A percentile compares a stretch with the other conserved stretches of the same genome.
These are phyloP conservation scores for Bipolaris zeicola DNA, from an alignment of 2,329 filamentous ascomycete species.

Conservation along the genomic window DNA sequence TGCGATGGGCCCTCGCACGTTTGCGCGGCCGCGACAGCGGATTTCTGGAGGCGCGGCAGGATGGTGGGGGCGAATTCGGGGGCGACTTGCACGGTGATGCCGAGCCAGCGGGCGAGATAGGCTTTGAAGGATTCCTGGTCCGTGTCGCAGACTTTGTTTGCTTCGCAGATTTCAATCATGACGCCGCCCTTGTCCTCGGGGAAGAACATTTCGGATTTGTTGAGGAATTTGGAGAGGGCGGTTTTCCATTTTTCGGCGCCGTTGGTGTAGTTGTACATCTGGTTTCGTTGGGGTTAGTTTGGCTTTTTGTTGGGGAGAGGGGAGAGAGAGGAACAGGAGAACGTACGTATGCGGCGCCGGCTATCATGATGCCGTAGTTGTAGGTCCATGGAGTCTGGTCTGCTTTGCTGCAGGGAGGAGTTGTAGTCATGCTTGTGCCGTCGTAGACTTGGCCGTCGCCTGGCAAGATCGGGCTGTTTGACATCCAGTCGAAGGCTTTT, in stretches of 20 bases:
- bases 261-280: constrained; percentile 51
- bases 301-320: not conserved
- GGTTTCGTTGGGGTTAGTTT: not conserved
- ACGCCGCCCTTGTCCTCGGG: constrained; percentile 40
- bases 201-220: constrained; percentile 48
- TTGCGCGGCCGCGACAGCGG: constrained; percentile 60
- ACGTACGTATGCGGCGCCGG: constrained; percentile 41
- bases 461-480: constrained; percentile 30
- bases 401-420: constrained; percentile 34
- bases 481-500: constrained; percentile 46
- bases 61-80: constrained; percentile 60
- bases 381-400: constrained; percentile 46
- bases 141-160: constrained; percentile 48
- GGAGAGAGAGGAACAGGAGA: no score
- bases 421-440: constrained; percentile 27
- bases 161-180: constrained; percentile 54
- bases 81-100: constrained; percentile 61
- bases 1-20: constrained; percentile 57
- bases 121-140: constrained; percentile 55
- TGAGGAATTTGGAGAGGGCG: constrained; percentile 40
- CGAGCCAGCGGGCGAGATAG: constrained; percentile 57
- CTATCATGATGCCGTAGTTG: constrained; percentile 47
- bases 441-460: constrained; percentile 39
- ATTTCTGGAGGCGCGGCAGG: constrained; percentile 58
- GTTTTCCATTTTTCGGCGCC: constrained; percentile 41